Percentiles rank a stretch among this genome's conserved stretches.
Conservation (phyloP, 768 basidiomycete genomes). For the Kwoniella bestiolae region DNA sequence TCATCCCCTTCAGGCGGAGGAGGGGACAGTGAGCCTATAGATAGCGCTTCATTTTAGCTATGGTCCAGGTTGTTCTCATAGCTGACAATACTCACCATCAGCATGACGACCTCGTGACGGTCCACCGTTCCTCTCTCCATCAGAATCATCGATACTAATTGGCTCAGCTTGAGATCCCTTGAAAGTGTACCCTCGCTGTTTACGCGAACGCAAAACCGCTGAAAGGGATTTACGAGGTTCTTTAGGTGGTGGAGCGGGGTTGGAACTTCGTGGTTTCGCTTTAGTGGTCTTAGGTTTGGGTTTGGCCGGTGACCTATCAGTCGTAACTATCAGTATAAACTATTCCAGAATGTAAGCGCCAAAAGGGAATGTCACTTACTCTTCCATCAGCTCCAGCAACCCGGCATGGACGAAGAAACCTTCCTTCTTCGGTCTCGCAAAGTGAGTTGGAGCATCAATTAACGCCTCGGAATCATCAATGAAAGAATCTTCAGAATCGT, state of each 20-base stretch:
- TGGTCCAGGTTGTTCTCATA: background rate
- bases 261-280: slow-evolving; percentile 21
- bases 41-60: background rate
- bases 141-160: slow-evolving; percentile 42
- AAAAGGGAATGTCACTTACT: slow-evolving; percentile 58
- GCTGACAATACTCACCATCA: background rate
- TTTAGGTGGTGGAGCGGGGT: slow-evolving; percentile 11
- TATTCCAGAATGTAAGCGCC: too few species aligned
- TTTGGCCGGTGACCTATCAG: slow-evolving; percentile 26
- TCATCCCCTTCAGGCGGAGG: background rate
- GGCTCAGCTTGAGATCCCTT: slow-evolving; percentile 24
- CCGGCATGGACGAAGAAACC: slow-evolving; percentile 86
- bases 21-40: slow-evolving; percentile 13
- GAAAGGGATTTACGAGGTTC: slow-evolving; percentile 20
- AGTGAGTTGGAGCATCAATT: slow-evolving; percentile 85
- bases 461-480: slow-evolving; percentile 96
- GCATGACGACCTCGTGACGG: slow-evolving; percentile 13
- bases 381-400: slow-evolving; percentile 81
- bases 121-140: slow-evolving; percentile 24
- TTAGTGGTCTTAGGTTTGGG: slow-evolving; percentile 20
- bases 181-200: background rate
- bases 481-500: slow-evolving; percentile 89
- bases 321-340: background rate
- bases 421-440: slow-evolving; percentile 82
- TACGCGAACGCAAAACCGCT: slow-evolving; percentile 2